Evolutionary conservation across 129 eudicot genomes (phyloP).

Genomic region (Cynara cardunculus): DNA sequence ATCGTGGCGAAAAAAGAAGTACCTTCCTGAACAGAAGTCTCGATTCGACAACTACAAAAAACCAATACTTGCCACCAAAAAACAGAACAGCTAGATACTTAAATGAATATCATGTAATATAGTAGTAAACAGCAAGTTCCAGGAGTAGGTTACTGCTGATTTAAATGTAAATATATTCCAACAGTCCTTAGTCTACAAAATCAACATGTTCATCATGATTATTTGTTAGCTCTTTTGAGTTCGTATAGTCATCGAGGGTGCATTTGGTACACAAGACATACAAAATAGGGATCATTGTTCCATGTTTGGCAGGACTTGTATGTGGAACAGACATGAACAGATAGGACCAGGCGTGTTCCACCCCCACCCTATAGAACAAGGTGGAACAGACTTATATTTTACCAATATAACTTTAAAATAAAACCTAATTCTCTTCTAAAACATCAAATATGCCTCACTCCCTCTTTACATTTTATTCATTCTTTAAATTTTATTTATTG

Average conservation of each 20-base stretch:
- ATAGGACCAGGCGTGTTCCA: no score
- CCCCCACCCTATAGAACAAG: no score
- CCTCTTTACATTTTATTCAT: no score
- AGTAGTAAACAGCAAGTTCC: background rate
- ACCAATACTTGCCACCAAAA: background rate
- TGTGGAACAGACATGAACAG: no score
- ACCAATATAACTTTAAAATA: no score
- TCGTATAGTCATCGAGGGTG: background rate
- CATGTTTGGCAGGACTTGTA: no score
- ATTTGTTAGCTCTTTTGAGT: background rate
- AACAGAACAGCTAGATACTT: background rate
- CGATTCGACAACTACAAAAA: background rate
- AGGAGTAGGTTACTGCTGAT: background rate
- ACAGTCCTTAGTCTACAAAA: background rate
- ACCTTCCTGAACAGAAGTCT: background rate
- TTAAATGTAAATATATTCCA: background rate
- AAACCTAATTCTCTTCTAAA: no score
- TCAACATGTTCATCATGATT: background rate
- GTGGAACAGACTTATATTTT: no score
- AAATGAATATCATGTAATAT: background rate
- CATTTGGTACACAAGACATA: no score
- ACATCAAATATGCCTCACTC: no score
- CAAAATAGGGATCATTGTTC: no score
- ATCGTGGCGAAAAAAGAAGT: background rate
- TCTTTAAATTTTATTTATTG: no score